phyloP scores from a whole-genome alignment of 2,329 filamentous ascomycete species.

The Arthrobotrys conoides region DNA sequence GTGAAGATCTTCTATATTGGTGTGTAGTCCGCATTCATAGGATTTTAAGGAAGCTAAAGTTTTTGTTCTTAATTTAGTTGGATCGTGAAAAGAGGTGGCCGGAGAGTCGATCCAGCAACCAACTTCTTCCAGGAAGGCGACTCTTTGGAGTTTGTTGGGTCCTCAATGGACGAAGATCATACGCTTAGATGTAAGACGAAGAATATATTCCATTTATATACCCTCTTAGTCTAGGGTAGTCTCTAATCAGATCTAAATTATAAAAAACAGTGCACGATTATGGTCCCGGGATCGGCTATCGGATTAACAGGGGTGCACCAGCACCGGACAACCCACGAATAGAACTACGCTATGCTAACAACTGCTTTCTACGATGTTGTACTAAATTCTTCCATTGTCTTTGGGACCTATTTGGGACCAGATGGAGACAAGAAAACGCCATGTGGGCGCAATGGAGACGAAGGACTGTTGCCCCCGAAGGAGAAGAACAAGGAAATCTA shows the following conservation, averaged over 20 bases:
- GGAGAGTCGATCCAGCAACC: conserved; percentile 10
- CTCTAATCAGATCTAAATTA: too few relatives aligned
- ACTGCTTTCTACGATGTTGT: conserved; percentile 32
- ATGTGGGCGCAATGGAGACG: background rate
- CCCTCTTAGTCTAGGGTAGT: too few relatives aligned
- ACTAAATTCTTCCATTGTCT: conserved; percentile 7
- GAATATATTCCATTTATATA: background rate
- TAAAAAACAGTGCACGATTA: conserved; percentile 13
- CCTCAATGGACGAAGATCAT: conserved; percentile 21
- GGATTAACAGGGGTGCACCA: conserved; percentile 12
- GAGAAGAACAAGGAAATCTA: background rate
- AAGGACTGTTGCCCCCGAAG: background rate
- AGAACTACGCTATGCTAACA: conserved; percentile 19
- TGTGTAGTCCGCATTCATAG: too few relatives aligned
- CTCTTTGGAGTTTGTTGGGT: conserved; percentile 30
- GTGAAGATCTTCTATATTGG: too few relatives aligned
- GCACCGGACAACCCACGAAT: conserved; percentile 13
- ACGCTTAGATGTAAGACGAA: conserved; percentile 22
- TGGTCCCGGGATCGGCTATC: conserved; percentile 10
- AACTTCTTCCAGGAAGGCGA: conserved; percentile 22
- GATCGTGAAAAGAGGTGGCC: conserved; percentile 27
- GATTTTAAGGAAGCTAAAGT: too few relatives aligned
- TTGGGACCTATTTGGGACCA: background rate
- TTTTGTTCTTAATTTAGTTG: too few relatives aligned
- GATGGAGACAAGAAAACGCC: background rate